Evolutionary conservation across 352 stramenopile species (phyloP), one percentile per base, ranked within the genome.

Genomic region (Globisporangium polare): DNA sequence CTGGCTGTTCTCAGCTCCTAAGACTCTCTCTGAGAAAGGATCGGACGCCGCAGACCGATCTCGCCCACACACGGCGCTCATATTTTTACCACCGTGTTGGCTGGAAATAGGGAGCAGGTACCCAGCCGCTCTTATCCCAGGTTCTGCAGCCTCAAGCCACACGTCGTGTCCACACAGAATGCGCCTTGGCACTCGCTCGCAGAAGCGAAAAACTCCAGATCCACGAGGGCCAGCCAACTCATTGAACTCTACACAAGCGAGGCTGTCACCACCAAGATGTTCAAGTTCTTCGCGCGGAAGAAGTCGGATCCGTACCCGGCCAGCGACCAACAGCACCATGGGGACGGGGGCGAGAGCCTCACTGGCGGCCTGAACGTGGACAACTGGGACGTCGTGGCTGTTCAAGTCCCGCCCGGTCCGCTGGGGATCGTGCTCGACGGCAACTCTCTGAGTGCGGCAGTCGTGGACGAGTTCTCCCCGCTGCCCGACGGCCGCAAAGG

Each of bases 341-440:
- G 22, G 2, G 15, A 8, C 13, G 20, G 29, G 0, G 35, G 35
- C 4, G 35, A 58, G 7, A 1, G 0, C 18, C 6, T 58, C 15
- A 20, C 33, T 24, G 42, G 15, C 15, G 26, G 50, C 4, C 47
- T 49, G 18, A 41, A 52, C n/a, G 22, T 69, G 2, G 42, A 27
- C 17, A n/a, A 24, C 12, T 82, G 74, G 74, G 49, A 64, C 12
- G 29, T 69, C 18, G 67, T 89, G 42, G 54, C 80, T n/a, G 69
- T 94, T 12, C 53, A 71, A 13, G 79, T 86, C 29, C 65, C 71
- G 27, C 71, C 80, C 0, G 83, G 78, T 0, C 64, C 85, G 18
- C 66, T 92, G 0, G 83, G 78, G 10, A 84, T 92, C 29, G 29
- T 85, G n/a, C 60, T 94, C 6, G 80, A 94, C 31, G 60, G 68